Base-by-base conservation (phyloP, 768 basidiomycete species). In the Lepiota venenata region DNA sequence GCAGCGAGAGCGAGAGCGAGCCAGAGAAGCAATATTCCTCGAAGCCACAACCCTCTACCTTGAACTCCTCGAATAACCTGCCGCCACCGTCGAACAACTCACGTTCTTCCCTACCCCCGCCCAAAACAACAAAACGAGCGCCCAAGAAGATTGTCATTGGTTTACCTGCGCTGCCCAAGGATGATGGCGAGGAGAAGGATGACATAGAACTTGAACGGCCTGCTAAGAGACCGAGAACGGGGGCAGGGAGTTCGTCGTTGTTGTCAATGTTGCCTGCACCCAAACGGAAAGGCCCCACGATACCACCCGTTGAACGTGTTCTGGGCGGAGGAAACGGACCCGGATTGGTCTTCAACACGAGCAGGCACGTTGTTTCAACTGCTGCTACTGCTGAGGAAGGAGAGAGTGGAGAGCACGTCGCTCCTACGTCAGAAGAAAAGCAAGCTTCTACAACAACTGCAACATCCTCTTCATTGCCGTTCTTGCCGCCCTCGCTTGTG, bases 241-340 rank as follows among this genome's bases (percentile, higher is more conserved):
- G 84, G 7, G 81, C 81, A 22, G 88, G 88, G 9, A 64, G 65
- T 11, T 91, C 89, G 0, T 79, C 82, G 2, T 64, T 92, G 45
- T 62, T 91, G 29, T 78, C 79, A 8, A 89, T 91, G 84, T 74
- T 92, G 10, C 90, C 90, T 32, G 79, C 83, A 0, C 90, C 90
- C 4, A 89, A 85, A 68, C 79, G 80, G 64, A 71, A 74, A 51
- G 63, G 69, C 20, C 74, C 80, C 9, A 64, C 75, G n/a, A 63
- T 66, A 21, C 64, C 71, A 46, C 64, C 69, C 25, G 67, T 76
- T 4, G 77, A 81, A 58, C 75, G 84, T 27, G 77, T 88, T 12
- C 74, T 91, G 4, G 89, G 89, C 2, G 80, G 79, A 14, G 85
- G 87, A 2, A 68, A 73, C 18, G 80, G 83, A 1, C 81, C 79